These are phyloP conservation scores for Xylaria castorea DNA, from an alignment of 495 filamentous ascomycete genomes.

Conservation along the genomic window DNA sequence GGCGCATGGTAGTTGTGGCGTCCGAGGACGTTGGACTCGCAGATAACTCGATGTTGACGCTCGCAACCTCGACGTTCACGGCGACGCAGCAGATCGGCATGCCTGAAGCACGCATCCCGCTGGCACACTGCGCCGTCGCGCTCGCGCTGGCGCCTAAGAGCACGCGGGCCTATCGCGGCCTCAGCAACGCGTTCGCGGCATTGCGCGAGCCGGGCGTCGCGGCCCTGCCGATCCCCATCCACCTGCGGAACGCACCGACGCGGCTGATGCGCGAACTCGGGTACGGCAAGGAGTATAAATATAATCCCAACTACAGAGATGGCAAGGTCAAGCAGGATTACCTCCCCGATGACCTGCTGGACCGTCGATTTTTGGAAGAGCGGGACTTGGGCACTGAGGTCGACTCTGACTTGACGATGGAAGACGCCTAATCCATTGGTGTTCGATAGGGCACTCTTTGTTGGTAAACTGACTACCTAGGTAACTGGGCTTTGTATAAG, in stretches of 20 bases:
- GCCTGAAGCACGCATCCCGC: conserved; percentile 90
- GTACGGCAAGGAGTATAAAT: conserved; percentile 92
- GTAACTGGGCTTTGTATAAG: conserved; percentile 1
- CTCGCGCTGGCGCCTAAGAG: conserved; percentile 84
- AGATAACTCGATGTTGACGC: conserved; percentile 81
- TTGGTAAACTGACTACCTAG: not conserved
- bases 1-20: conserved; percentile 88
- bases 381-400: conserved; percentile 77
- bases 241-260: conserved; percentile 91
- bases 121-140: conserved; percentile 87
- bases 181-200: conserved; percentile 79
- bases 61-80: conserved; percentile 83
- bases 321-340: conserved; percentile 92
- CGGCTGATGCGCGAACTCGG: conserved; percentile 91
- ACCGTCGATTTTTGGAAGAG: conserved; percentile 79
- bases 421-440: conserved; percentile 29
- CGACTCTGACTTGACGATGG: conserved; percentile 64
- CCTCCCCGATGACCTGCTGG: conserved; percentile 74
- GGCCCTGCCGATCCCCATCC: conserved; percentile 78
- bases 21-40: conserved; percentile 93
- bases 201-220: conserved; percentile 81
- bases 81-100: conserved; percentile 91
- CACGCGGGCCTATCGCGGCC: conserved; percentile 80
- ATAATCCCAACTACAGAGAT: conserved; percentile 86
- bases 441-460: not conserved